phyloP scores from a whole-genome alignment of 1,139 yeast genomes.

The Yamadazyma dendronema region DNA sequence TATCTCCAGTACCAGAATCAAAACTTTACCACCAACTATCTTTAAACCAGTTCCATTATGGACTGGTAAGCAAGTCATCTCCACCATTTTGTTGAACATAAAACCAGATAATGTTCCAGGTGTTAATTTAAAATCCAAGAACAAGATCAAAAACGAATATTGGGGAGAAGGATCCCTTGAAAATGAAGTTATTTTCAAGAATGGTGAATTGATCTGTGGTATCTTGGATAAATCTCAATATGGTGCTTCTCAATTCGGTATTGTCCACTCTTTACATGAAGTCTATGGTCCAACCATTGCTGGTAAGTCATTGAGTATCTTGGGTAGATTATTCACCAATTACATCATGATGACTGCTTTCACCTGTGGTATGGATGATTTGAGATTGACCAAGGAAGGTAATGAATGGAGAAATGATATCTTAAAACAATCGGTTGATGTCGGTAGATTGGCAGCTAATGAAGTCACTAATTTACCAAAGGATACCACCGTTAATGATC shows the following conservation, averaged over 20 bases:
- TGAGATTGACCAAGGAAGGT: conserved; percentile 89
- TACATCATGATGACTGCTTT: conserved; percentile 91
- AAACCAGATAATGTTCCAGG: conserved; percentile 90
- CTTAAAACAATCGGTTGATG: conserved; percentile 70
- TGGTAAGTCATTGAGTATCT: conserved; percentile 82
- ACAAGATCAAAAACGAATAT: conserved; percentile 90
- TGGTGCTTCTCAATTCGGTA: conserved; percentile 97
- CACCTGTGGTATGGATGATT: conserved; percentile 99
- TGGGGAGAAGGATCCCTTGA: conserved; percentile 88
- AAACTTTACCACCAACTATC: conserved; percentile 88
- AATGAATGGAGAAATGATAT: conserved; percentile 85
- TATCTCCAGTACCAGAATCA: conserved; percentile 65
- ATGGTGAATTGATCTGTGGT: conserved; percentile 90
- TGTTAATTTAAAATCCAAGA: conserved; percentile 74
- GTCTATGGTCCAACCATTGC: conserved; percentile 91
- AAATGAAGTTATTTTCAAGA: conserved; percentile 77
- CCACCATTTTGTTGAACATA: conserved; percentile 84
- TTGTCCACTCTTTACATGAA: conserved; percentile 94
- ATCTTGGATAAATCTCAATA: conserved; percentile 96
- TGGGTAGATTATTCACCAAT: conserved; percentile 92
- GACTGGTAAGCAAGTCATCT: conserved; percentile 98
- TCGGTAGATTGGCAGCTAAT: conserved; percentile 88
- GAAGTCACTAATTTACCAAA: conserved; percentile 85
- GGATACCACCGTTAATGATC: conserved; percentile 55
- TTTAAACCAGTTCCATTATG: conserved; percentile 85